Percentiles rank a stretch among this genome's conserved stretches.
Conservation (phyloP, 2,329 filamentous ascomycete genomes). For the Proliferodiscus dingleyae region DNA sequence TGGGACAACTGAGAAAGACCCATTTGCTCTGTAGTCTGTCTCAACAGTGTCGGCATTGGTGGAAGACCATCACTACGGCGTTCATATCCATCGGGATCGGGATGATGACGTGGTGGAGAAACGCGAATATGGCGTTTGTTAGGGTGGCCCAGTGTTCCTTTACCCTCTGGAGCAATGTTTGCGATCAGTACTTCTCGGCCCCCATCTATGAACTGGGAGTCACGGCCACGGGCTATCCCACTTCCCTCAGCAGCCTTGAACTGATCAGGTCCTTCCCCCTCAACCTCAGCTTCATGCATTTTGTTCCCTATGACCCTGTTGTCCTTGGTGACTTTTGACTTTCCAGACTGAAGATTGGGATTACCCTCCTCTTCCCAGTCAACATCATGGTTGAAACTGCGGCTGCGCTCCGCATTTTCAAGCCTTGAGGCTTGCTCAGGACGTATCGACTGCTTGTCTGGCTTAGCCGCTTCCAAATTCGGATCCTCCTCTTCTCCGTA, state of each 20-base stretch:
- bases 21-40: conserved; percentile 60
- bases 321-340: conserved; percentile 38
- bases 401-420: conserved; percentile 45
- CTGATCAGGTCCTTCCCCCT: conserved; percentile 71
- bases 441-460: conserved; percentile 11
- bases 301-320: conserved; percentile 54
- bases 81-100: conserved; percentile 19
- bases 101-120: conserved; percentile 10
- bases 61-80: conserved; percentile 48
- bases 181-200: conserved; percentile 68
- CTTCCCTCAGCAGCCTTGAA: conserved; percentile 62
- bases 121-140: conserved; percentile 37
- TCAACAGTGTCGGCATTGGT: conserved; percentile 51
- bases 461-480: conserved; percentile 5
- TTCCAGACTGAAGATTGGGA: conserved; percentile 41
- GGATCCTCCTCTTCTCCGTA: conserved; percentile 45
- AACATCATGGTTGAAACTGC: conserved; percentile 75
- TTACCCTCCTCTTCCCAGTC: conserved; percentile 33
- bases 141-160: conserved; percentile 50
- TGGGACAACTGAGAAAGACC: conserved; percentile 65
- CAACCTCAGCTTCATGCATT: conserved; percentile 68
- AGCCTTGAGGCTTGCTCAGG: conserved; percentile 52
- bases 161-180: conserved; percentile 58
- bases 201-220: conserved; percentile 63
- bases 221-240: conserved; percentile 59